A percentile compares a stretch with the other conserved stretches of the same genome.
Conservation (phyloP, 345 rosid genomes). For the Geranium brycei region DNA sequence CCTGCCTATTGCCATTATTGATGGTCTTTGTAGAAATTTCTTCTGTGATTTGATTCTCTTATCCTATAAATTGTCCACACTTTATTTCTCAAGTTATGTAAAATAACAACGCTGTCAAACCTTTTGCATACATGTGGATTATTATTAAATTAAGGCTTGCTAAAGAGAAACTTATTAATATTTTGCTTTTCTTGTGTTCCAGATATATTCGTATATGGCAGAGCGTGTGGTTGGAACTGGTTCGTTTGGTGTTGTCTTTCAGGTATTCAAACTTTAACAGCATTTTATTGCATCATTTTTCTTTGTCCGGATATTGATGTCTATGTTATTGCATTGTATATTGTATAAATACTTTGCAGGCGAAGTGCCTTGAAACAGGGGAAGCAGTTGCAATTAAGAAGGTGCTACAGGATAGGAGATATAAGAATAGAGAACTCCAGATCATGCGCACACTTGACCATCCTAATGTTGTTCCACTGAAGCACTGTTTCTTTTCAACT, state of each 20-base stretch:
- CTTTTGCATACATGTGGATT: not conserved
- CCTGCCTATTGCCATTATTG: not conserved
- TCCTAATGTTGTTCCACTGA: slow-evolving; percentile 71
- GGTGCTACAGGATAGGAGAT: slow-evolving; percentile 89
- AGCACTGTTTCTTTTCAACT: slow-evolving; percentile 86
- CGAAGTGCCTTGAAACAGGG: slow-evolving; percentile 74
- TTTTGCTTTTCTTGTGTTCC: slow-evolving; percentile 12
- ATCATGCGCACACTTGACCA: slow-evolving; percentile 82
- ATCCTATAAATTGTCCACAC: not conserved
- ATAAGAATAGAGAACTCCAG: slow-evolving; percentile 97
- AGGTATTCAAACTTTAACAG: slow-evolving; percentile 26
- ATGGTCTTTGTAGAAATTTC: not conserved
- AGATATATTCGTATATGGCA: slow-evolving; percentile 71
- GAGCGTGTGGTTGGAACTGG: slow-evolving; percentile 84
- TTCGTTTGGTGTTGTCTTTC: slow-evolving; percentile 87
- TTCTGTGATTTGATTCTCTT: not conserved
- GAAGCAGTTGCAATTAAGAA: slow-evolving; percentile 87
- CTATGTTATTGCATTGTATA: not conserved
- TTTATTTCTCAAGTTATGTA: not conserved
- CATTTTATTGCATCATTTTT: not conserved
- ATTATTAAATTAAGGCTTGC: not conserved
- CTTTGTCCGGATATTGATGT: not conserved
- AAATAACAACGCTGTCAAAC: not conserved
- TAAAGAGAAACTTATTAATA: not conserved
- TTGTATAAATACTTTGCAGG: slow-evolving; percentile 25